Conservation (phyloP, 345 rosid genomes). For the Melaleuca alternifolia region DNA sequence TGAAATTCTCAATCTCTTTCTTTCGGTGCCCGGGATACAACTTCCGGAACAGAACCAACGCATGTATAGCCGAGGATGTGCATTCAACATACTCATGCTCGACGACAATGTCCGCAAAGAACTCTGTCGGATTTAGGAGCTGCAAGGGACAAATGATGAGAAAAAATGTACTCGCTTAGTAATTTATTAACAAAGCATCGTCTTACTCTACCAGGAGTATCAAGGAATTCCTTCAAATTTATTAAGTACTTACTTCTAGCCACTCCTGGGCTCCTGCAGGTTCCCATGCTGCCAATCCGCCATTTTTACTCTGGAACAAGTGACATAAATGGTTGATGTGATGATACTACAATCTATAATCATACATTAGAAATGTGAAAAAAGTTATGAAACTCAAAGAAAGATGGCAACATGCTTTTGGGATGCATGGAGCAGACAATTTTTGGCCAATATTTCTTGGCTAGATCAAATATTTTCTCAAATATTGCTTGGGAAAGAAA, state of each 20-base stretch:
- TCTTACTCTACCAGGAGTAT: not conserved
- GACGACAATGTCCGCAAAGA: constrained; percentile 31
- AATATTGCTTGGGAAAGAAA: not conserved
- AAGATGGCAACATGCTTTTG: not conserved
- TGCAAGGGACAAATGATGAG: constrained; percentile 4
- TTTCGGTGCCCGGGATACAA: constrained; percentile 30
- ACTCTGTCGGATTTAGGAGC: constrained; percentile 54
- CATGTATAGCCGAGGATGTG: constrained; percentile 36
- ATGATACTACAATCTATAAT: not conserved
- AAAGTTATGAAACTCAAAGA: not conserved
- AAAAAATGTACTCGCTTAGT: not conserved
- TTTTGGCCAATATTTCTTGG: not conserved
- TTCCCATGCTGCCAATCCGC: constrained; percentile 58
- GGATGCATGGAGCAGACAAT: not conserved
- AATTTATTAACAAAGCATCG: not conserved
- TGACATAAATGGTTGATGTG: not conserved
- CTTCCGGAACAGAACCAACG: constrained; percentile 26
- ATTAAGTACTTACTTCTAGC: constrained; percentile 32
- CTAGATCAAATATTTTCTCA: not conserved
- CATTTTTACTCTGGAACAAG: constrained; percentile 33
- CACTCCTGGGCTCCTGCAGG: constrained; percentile 38
- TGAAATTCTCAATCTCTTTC: constrained; percentile 35
- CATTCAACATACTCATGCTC: constrained; percentile 43
- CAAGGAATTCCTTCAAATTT: constrained; percentile 12
- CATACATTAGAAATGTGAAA: not conserved